phyloP scores from a whole-genome alignment of 139 green algal species.

The Volvox africanus region DNA sequence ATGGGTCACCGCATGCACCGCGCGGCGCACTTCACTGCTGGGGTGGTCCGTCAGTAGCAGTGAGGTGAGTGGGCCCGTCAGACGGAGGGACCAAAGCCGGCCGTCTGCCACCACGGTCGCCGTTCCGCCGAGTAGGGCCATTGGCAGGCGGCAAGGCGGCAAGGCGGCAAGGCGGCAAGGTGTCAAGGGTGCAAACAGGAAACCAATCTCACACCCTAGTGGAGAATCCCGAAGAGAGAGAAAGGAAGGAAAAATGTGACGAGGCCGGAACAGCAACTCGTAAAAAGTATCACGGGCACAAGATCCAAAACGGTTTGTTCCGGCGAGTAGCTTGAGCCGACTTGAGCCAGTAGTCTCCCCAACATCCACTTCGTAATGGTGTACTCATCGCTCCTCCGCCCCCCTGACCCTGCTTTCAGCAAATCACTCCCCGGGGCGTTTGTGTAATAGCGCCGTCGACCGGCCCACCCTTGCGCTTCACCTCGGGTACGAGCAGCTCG shows the following conservation, averaged over 20 bases:
- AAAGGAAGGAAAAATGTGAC: not conserved
- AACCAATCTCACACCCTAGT: not conserved
- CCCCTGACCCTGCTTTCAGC: too few species aligned
- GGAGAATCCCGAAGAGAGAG: not conserved
- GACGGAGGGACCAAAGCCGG: not conserved
- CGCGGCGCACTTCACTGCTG: constrained; percentile 3
- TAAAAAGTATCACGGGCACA: not conserved
- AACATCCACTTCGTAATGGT: too few species aligned
- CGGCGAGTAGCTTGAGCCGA: too few species aligned
- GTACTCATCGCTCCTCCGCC: too few species aligned
- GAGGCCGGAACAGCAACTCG: too few species aligned
- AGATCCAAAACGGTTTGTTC: not conserved
- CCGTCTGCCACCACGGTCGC: not conserved
- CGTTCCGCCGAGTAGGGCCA: too few species aligned
- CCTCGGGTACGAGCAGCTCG: not conserved
- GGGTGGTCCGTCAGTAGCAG: constrained; percentile 20
- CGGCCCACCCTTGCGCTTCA: not conserved
- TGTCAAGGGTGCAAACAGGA: not conserved
- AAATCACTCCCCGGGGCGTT: too few species aligned
- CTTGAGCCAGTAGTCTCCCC: too few species aligned
- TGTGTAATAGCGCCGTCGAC: too few species aligned
- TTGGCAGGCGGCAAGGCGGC: too few species aligned
- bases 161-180: too few species aligned
- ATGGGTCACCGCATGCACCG: constrained; percentile 12
- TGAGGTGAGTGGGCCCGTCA: not conserved